Evolutionary conservation across 2,329 filamentous ascomycete species (phyloP).

Genomic region (Cladosporium colombiae): DNA sequence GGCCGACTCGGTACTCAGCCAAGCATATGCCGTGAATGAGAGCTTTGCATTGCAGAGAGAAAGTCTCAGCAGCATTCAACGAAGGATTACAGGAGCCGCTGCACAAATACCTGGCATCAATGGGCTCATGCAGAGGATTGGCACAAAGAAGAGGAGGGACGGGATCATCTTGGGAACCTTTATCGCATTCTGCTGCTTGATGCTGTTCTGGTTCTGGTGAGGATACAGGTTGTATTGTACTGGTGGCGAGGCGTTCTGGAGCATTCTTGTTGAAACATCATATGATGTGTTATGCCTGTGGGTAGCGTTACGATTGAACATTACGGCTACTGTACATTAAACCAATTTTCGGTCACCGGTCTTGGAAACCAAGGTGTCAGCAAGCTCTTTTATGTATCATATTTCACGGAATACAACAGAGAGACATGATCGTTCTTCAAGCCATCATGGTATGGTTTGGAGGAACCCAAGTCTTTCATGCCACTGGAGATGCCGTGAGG

Average conservation of each 20-base stretch:
- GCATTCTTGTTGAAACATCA: background rate
- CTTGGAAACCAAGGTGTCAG: background rate
- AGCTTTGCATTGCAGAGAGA: conserved; percentile 85
- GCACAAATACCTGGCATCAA: conserved; percentile 93
- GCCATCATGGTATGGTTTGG: no score
- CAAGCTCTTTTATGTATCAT: background rate
- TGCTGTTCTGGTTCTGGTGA: conserved; percentile 77
- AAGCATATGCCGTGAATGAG: conserved; percentile 96
- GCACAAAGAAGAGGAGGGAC: conserved; percentile 90
- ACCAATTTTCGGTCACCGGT: background rate
- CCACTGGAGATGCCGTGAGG: no score
- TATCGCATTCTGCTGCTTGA: conserved; percentile 86
- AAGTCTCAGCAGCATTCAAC: conserved; percentile 82
- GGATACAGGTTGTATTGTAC: background rate
- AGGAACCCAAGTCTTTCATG: no score
- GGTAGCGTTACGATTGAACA: background rate
- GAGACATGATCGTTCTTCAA: background rate
- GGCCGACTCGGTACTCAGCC: conserved; percentile 85
- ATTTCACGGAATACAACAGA: no score
- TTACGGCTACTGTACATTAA: conserved; percentile 8
- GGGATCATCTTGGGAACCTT: conserved; percentile 90
- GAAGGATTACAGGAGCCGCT: conserved; percentile 84
- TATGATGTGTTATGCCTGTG: background rate
- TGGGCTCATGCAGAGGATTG: conserved; percentile 86
- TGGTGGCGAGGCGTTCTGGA: conserved; percentile 15